Evolutionary conservation across 2,329 filamentous ascomycete genomes (phyloP).

Genomic region (Sclerotinia nivalis): DNA sequence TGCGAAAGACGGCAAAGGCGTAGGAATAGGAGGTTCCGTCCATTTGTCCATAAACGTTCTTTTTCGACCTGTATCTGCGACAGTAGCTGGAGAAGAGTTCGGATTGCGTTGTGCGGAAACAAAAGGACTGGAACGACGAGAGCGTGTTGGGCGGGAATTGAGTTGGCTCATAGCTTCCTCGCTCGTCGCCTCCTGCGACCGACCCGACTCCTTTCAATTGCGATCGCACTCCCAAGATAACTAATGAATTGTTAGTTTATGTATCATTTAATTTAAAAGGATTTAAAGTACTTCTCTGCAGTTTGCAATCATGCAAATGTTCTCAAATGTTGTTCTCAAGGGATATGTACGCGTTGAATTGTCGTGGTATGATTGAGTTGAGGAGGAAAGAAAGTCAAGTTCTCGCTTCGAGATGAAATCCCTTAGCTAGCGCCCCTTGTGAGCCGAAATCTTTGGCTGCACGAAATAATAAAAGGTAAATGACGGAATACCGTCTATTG

Average conservation of each 20-base stretch:
- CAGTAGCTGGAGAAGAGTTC: slow-evolving; percentile 22
- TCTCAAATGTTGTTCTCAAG: slow-evolving; percentile 28
- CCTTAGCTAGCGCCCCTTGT: slow-evolving; percentile 25
- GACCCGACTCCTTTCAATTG: slow-evolving; percentile 32
- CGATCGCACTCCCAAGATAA: slow-evolving; percentile 30
- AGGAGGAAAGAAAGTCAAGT: slow-evolving; percentile 26
- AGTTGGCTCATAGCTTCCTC: slow-evolving; percentile 26
- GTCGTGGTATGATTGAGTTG: slow-evolving; percentile 23
- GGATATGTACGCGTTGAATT: slow-evolving; percentile 29
- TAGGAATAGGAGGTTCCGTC: slow-evolving; percentile 58
- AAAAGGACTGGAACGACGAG: slow-evolving; percentile 38
- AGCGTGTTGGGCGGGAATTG: slow-evolving; percentile 35
- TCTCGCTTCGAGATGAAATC: slow-evolving; percentile 26
- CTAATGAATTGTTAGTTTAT: slow-evolving; percentile 35
- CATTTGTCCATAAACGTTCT: slow-evolving; percentile 46
- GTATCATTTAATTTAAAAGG: slow-evolving; percentile 10
- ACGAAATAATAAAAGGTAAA: slow-evolving; percentile 15
- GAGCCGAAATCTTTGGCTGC: slow-evolving; percentile 11
- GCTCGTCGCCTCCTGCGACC: slow-evolving; percentile 27
- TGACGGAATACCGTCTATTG: background rate
- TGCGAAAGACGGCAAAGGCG: slow-evolving; percentile 68
- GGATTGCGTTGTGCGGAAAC: slow-evolving; percentile 27
- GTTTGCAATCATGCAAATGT: slow-evolving; percentile 29
- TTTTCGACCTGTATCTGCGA: slow-evolving; percentile 29
- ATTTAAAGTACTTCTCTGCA: slow-evolving; percentile 33